Base-by-base conservation (phyloP, 768 basidiomycete genomes). In the Coprinopsis cinerea region DNA sequence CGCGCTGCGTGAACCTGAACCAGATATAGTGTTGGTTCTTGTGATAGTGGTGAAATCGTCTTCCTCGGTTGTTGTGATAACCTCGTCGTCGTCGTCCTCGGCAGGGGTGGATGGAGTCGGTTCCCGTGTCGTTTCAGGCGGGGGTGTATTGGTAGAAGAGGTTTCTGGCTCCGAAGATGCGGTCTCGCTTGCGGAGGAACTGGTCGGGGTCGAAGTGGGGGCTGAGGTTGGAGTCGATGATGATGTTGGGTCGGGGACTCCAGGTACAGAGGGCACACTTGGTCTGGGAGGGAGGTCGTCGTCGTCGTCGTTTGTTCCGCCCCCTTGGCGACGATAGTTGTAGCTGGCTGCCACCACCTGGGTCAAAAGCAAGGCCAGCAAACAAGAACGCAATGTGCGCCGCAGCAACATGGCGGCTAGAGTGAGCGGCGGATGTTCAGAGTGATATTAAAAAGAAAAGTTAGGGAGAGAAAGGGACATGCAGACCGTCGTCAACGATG, bases 321-420 rank as follows among this genome's bases (percentile, higher is more conserved):
- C n/a, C n/a, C 7, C 4, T 30, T 59, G 58, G 45, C 55, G 54
- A 37, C n/a, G 45, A 52, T 28, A 44, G 18, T 45, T 45, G n/a
- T n/a, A n/a, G n/a, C n/a, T n/a, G 14, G 27, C 10, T 45, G 44
- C 44, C 26, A 45, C 44, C 20, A 23, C 44, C 28, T 45, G 44
- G 26, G 44, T 10, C 5, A 45, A 25, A 32, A 45, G 44, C 27
- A 45, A 13, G 22, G 44, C 44, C 4, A 45, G 28, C 44, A 45
- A 18, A n/a, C 13, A 45, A 4, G 44, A 45, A 4, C 27, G 44
- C 44, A 45, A 18, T 4, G 28, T 5, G 10, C 24, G 9, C 11
- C 28, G 25, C 17, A 45, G 27, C 27, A 28, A 27, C 25, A 30
- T 45, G 6, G 36, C 36, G 17, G 15, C 18, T 17, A 22, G 26